A percentile compares a stretch with the other conserved stretches of the same genome.
These are phyloP conservation scores for Fraxinus excelsior DNA, from an alignment of 257 asterid genomes.

Conservation along the genomic window DNA sequence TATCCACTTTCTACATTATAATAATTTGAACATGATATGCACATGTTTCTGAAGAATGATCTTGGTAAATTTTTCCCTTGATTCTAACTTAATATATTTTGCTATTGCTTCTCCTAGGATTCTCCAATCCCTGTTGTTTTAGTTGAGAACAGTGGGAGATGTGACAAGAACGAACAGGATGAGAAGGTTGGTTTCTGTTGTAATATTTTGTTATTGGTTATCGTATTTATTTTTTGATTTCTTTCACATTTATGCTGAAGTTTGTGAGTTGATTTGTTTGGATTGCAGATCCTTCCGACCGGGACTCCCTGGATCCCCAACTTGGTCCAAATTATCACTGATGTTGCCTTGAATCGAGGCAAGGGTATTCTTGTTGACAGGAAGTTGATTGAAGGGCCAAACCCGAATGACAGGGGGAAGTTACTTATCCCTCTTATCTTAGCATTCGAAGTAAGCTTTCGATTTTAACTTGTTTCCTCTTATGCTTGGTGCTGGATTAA, in stretches of 20 bases:
- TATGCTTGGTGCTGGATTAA: background rate
- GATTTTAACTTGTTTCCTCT: background rate
- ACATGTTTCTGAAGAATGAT: slow-evolving; percentile 9
- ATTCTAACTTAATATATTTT: slow-evolving; percentile 23
- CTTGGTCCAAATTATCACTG: slow-evolving; percentile 64
- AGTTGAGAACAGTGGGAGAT: slow-evolving; percentile 97
- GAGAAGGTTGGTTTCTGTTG: slow-evolving; percentile 65
- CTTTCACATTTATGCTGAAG: background rate
- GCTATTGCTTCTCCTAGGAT: slow-evolving; percentile 42
- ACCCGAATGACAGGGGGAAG: slow-evolving; percentile 78
- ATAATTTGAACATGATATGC: background rate
- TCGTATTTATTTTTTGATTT: background rate
- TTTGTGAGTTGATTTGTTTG: slow-evolving; percentile 13
- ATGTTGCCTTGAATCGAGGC: slow-evolving; percentile 64
- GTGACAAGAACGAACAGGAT: slow-evolving; percentile 82
- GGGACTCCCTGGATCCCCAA: slow-evolving; percentile 85
- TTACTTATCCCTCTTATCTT: slow-evolving; percentile 68
- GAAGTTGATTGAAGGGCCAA: slow-evolving; percentile 88
- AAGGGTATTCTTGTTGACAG: slow-evolving; percentile 66
- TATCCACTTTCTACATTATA: background rate
- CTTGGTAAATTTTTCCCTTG: background rate
- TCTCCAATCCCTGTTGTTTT: slow-evolving; percentile 71
- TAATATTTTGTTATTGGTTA: background rate
- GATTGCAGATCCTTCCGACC: slow-evolving; percentile 72
- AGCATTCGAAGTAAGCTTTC: slow-evolving; percentile 69